Evolutionary conservation across 208 protist genomes (phyloP).

Genomic region (Acanthamoeba castellanii): DNA sequence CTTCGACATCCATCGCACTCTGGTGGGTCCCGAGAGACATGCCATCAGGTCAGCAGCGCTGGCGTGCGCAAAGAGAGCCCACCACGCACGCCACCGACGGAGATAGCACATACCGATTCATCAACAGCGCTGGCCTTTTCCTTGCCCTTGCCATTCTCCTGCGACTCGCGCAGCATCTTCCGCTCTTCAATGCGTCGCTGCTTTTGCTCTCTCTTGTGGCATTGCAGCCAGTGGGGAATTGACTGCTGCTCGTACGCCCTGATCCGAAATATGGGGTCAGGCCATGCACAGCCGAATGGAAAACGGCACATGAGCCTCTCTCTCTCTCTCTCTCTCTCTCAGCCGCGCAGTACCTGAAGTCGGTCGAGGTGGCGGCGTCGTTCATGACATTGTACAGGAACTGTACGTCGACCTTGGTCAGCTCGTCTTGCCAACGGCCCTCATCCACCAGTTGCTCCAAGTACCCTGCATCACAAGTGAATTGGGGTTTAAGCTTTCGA

Average conservation of each 20-base stretch:
- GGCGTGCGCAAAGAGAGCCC: no score
- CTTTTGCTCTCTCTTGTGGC: constrained; percentile 10
- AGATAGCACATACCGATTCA: neutral
- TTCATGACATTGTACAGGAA: constrained; percentile 42
- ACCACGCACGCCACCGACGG: no score
- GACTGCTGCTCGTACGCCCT: constrained; percentile 62
- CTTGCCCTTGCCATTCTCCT: constrained; percentile 26
- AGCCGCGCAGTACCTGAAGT: neutral
- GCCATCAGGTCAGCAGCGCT: neutral
- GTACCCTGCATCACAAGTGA: neutral
- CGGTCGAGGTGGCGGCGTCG: neutral
- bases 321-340: no score
- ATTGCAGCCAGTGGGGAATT: constrained; percentile 33
- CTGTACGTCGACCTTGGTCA: constrained; percentile 44
- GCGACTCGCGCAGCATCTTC: constrained; percentile 19
- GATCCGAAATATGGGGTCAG: no score
- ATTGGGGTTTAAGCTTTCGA: no score
- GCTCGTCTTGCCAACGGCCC: neutral
- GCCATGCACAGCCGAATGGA: neutral
- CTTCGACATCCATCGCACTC: neutral
- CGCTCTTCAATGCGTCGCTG: constrained; percentile 17
- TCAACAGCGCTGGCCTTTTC: constrained; percentile 15
- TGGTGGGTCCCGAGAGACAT: neutral
- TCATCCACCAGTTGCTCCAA: constrained; percentile 32
- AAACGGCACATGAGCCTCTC: no score